Conservation (phyloP, 352 stramenopile species). For the Blastocystis sp. region DNA sequence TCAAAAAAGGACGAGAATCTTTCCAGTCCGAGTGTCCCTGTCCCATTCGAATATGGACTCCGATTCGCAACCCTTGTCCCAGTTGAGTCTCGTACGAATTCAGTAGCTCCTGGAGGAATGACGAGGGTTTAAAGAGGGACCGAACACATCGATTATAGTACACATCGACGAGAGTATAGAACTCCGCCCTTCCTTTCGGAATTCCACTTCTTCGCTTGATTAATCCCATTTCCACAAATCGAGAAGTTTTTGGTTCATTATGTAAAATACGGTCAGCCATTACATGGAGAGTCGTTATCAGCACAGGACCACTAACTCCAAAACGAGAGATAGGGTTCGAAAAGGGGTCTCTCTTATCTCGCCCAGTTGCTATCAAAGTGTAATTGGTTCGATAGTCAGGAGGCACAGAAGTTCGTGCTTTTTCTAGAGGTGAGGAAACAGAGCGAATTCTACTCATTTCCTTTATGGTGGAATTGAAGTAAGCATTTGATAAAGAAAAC, state of each 20-base stretch:
- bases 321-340: neutral
- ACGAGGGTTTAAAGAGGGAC: neutral
- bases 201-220: neutral
- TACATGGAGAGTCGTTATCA: slow-evolving; percentile 9
- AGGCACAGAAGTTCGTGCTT: neutral
- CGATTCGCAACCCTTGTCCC: slow-evolving; percentile 6
- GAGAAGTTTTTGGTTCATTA: neutral
- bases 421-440: neutral
- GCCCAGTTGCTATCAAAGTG: neutral
- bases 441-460: neutral
- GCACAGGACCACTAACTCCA: neutral
- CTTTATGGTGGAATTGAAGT: neutral
- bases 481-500: neutral
- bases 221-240: neutral
- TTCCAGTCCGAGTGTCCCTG: slow-evolving; percentile 14
- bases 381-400: neutral
- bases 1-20: slow-evolving; percentile 6
- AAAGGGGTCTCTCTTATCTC: neutral
- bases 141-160: slow-evolving; percentile 20
- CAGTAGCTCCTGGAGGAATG: neutral
- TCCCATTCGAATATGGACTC: slow-evolving; percentile 45
- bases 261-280: slow-evolving; percentile 12
- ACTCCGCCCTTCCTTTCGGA: neutral
- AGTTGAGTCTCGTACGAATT: neutral
- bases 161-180: neutral